Base-by-base conservation (phyloP, 345 rosid genomes). In the Populus pruinosa region DNA sequence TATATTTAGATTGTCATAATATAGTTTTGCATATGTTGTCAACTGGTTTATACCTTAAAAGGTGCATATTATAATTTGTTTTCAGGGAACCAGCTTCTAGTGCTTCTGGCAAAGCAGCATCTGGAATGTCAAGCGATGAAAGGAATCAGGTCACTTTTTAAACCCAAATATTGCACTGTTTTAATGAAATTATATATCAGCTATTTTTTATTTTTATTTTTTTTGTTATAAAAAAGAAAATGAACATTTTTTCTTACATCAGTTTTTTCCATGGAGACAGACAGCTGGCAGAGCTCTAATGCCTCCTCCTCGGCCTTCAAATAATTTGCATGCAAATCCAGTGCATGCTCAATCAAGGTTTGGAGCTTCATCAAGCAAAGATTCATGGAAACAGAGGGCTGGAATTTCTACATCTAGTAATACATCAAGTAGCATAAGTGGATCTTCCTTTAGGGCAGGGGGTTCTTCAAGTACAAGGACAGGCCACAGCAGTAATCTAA, bases 51-150 rank as follows among this genome's bases (percentile, higher is more conserved):
- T 29, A 12, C 35, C 56, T 67, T 62, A 20, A 62, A 66, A 72
- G 72, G 16, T 76, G 77, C 64, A 33, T 73, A 27, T 69, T 77
- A 21, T 67, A 20, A 13, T 70, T 59, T 72, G 13, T 80, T 62
- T 75, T 72, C 86, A 96, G 99, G 88, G 99, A 96, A 76, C 98
- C 91, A 81, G 97, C 97, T 77, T 94, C 98, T 39, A 93, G 98
- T 82, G 87, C 97, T 71, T 94, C 98, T 47, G 97, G 99, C 27
- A 87, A 82, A 85, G 93, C 96, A 70, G 87, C 97, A 70, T 96
- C 99, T 75, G 94, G 98, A 77, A 85, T 96, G 96, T 96, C 99
- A 49, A 96, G 97, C 72, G 99, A 96, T 79, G 99, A 92, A 87
- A 88, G 92, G 83, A 93, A 93, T 84, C 97, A 92, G 97, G 99